Conservation (phyloP, 2,329 filamentous ascomycete species). For the Venturia effusa region DNA sequence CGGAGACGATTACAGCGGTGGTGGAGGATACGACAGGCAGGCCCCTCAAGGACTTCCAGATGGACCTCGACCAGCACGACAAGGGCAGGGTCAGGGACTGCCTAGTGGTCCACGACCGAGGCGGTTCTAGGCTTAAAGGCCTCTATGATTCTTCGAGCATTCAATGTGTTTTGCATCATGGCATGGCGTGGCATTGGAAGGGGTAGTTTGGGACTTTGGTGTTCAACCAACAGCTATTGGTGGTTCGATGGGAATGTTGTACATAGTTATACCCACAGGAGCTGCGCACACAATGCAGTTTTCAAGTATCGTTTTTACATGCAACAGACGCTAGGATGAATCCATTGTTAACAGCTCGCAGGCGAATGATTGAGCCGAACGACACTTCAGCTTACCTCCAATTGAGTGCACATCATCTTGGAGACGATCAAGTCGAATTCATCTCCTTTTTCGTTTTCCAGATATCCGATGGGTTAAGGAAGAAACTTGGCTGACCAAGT, state of each 20-base stretch:
- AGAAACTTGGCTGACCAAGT: not conserved
- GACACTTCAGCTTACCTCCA: not conserved
- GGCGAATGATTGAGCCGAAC: too few species aligned
- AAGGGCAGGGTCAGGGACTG: slow-evolving; percentile 22
- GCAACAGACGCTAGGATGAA: not conserved
- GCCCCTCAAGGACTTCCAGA: slow-evolving; percentile 2
- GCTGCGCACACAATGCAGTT: not conserved
- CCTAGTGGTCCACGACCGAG: slow-evolving; percentile 27
- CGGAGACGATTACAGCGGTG: slow-evolving; percentile 18
- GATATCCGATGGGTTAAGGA: too few species aligned
- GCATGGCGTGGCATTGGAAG: not conserved
- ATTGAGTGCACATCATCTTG: too few species aligned
- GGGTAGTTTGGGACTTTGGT: not conserved
- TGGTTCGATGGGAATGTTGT: not conserved
- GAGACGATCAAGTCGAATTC: too few species aligned
- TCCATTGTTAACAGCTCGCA: not conserved
- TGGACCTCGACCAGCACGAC: slow-evolving; percentile 15
- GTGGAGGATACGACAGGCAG: not conserved
- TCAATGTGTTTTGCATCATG: not conserved
- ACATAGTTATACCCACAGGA: not conserved
- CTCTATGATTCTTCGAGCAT: not conserved
- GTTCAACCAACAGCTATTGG: not conserved
- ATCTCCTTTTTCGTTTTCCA: too few species aligned
- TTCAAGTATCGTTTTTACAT: not conserved
- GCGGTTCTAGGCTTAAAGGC: not conserved